Evolutionary conservation across 371 early-diverging fungal genomes (phyloP), one percentile per base, ranked within the genome.

Genomic region (Apophysomyces sp.): DNA sequence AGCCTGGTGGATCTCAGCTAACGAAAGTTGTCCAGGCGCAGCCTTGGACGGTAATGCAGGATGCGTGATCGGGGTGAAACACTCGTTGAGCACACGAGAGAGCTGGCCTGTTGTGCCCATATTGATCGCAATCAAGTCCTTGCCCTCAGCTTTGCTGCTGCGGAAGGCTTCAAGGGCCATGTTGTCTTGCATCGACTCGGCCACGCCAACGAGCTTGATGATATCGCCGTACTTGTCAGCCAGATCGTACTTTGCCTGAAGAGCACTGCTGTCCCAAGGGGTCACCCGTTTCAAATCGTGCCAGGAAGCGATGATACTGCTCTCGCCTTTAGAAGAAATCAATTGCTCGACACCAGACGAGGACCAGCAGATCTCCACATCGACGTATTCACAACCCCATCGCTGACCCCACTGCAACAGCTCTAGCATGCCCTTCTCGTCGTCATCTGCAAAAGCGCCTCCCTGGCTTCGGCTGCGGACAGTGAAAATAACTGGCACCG

Each of bases 21-120:
- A 80, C n/a, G 92, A 86, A 24, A 98, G 83, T 75, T 98, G 98
- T 29, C 98, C 98, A 9, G 97, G 96, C 1, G 98, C 98, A 2
- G 98, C 97, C 39, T 86, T 85, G 2, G 77, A 71, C 2, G 94
- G 87, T 34, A 97, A 71, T 18, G 79, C 68, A 29, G 89, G 82
- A 69, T 98, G 98, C 0, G 96, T 97, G 18, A 96, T 94, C 1
- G 98, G 98, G 1, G 98, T 96, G 57, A 97, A 65, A 62, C 85
- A 88, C 12, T 84, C 81, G 74, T 96, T 96, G 44, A 94, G 71
- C 1, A 92, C 90, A 44, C 98, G 91, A 3, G 96, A 93, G 44
- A 94, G 73, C 74, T 94, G 96, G 9, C 98, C 98, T 6, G 76
- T 61, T 15, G 84, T 77, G 2, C 96, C 95, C 98, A 98, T 98